These are phyloP conservation scores for Russula lepida DNA, from an alignment of 768 basidiomycete species.

Conservation along the genomic window DNA sequence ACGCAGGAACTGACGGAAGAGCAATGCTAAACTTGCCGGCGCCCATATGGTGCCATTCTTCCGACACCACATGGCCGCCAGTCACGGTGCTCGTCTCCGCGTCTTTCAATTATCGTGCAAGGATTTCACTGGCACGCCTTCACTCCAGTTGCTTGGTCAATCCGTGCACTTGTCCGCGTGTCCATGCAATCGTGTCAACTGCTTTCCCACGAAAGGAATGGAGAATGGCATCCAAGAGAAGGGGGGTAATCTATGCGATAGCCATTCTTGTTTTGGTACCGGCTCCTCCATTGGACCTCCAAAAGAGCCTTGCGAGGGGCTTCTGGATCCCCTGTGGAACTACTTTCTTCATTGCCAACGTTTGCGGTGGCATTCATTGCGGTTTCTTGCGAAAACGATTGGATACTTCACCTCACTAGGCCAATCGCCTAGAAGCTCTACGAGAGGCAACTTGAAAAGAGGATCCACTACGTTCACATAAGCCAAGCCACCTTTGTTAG, in stretches of 20 bases:
- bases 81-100: slow-evolving; percentile 21
- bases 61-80: too few relatives aligned
- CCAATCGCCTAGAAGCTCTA: too few relatives aligned
- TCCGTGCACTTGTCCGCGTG: slow-evolving; percentile 60
- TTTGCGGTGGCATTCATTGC: slow-evolving; percentile 42
- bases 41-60: slow-evolving; percentile 17
- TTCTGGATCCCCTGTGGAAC: slow-evolving; percentile 26
- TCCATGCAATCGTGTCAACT: slow-evolving; percentile 93
- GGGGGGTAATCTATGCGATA: slow-evolving; percentile 62
- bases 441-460: too few relatives aligned
- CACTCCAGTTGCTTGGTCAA: slow-evolving; percentile 23
- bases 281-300: too few relatives aligned
- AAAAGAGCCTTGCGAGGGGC: slow-evolving; percentile 24
- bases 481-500: too few relatives aligned
- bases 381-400: slow-evolving; percentile 47
- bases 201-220: slow-evolving; percentile 65
- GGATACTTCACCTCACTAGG: too few relatives aligned
- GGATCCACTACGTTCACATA: too few relatives aligned
- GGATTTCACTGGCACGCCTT: slow-evolving; percentile 24
- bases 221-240: slow-evolving; percentile 45
- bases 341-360: slow-evolving; percentile 23
- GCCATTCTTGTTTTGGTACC: slow-evolving; percentile 67
- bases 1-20: slow-evolving; percentile 8
- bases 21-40: slow-evolving; percentile 23
- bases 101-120: slow-evolving; percentile 29